Conservation (phyloP, 352 stramenopile genomes). For the Chrysophaeum taylorii region DNA sequence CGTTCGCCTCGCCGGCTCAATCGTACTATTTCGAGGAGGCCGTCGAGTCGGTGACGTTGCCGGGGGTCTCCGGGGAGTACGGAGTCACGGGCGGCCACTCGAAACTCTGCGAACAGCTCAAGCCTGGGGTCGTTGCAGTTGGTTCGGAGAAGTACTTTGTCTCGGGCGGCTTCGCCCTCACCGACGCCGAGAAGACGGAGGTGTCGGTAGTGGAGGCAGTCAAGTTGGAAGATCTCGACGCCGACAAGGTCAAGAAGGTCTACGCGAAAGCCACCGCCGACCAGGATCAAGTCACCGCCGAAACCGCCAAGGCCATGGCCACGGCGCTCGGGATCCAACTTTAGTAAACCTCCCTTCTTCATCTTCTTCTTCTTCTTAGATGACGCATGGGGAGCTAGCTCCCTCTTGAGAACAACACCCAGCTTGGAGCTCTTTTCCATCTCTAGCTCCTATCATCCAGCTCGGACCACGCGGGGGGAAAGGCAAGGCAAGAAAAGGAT, state of each 20-base stretch:
- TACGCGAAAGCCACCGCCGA: constrained; percentile 54
- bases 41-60: constrained; percentile 72
- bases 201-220: constrained; percentile 72
- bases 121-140: constrained; percentile 57
- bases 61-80: constrained; percentile 74
- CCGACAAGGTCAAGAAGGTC: constrained; percentile 51
- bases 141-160: constrained; percentile 75
- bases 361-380: too few relatives aligned
- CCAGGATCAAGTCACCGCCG: background rate
- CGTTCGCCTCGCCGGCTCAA: background rate
- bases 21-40: constrained; percentile 31
- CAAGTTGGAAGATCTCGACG: constrained; percentile 77
- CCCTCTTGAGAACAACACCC: too few relatives aligned
- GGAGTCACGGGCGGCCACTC: constrained; percentile 77
- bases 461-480: too few relatives aligned
- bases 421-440: too few relatives aligned
- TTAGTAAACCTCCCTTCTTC: too few relatives aligned
- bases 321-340: too few relatives aligned
- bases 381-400: too few relatives aligned
- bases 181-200: constrained; percentile 65
- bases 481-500: too few relatives aligned
- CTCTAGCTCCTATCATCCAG: too few relatives aligned
- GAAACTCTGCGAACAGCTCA: constrained; percentile 76
- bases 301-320: background rate
- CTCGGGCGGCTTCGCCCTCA: constrained; percentile 74